A percentile compares a stretch with the other conserved stretches of the same genome.
These are phyloP conservation scores for Salvia miltiorrhiza DNA, from an alignment of 257 asterid species.

Conservation along the genomic window DNA sequence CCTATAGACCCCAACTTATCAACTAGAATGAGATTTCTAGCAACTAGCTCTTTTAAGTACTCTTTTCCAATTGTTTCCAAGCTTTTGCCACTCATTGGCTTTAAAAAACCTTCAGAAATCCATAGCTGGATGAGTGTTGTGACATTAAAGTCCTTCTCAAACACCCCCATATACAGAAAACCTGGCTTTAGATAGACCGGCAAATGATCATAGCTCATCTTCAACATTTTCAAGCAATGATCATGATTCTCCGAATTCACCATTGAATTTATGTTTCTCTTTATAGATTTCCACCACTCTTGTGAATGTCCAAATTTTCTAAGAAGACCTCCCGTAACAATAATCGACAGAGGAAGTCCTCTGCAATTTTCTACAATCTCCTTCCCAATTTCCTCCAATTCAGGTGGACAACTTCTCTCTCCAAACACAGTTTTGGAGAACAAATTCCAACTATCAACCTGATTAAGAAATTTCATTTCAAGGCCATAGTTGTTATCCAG, in stretches of 20 bases:
- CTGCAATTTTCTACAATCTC: not conserved
- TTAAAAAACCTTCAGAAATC: not conserved
- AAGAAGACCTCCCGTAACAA: not conserved
- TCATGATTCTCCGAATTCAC: too few species aligned
- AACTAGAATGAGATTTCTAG: not conserved
- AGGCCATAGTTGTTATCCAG: not conserved
- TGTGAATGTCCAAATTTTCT: too few species aligned
- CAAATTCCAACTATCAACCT: not conserved
- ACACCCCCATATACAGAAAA: too few species aligned
- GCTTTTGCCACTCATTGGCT: not conserved
- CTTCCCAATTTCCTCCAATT: not conserved
- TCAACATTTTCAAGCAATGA: too few species aligned
- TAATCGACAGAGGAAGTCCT: not conserved
- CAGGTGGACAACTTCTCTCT: not conserved
- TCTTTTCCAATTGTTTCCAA: not conserved
- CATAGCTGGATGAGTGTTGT: not conserved
- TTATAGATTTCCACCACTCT: not conserved
- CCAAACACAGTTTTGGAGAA: not conserved
- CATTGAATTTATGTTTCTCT: too few species aligned
- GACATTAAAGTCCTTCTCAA: not conserved
- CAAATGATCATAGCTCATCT: too few species aligned
- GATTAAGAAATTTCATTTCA: not conserved
- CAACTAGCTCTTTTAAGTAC: not conserved
- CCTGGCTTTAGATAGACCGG: too few species aligned
- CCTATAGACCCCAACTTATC: not conserved